Evolutionary conservation across 495 filamentous ascomycete species (phyloP).

Genomic region (Lasiosphaeria ovina): DNA sequence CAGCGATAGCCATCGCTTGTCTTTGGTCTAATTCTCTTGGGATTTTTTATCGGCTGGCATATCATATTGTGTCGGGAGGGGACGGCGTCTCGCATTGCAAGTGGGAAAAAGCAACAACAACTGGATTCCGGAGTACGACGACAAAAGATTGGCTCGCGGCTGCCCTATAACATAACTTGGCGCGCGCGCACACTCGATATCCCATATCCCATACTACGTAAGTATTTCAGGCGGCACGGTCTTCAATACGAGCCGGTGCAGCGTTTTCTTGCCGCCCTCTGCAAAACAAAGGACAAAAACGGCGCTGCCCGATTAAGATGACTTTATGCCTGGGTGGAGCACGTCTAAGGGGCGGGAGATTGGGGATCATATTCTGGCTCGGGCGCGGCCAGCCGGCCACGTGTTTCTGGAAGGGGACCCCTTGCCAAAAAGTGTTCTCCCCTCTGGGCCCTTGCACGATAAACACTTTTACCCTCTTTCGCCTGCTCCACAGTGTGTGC

Average conservation of each 20-base stretch:
- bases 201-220: not conserved
- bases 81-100: conserved; percentile 1
- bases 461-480: not conserved
- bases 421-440: not conserved
- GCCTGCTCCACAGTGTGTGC: not conserved
- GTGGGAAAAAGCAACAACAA: not conserved
- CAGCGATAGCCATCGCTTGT: not conserved
- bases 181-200: not conserved
- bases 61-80: not conserved
- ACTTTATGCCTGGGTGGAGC: conserved; percentile 18
- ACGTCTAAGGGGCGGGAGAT: conserved; percentile 33
- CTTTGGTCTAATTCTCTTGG: not conserved
- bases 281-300: not conserved
- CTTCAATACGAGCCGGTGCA: not conserved
- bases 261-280: conserved; percentile 1
- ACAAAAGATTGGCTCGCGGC: not conserved
- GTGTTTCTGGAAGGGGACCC: conserved; percentile 28
- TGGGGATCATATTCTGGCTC: conserved; percentile 36
- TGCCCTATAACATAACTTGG: not conserved
- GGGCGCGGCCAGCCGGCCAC: conserved; percentile 35
- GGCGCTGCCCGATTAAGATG: conserved; percentile 19
- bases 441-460: conserved; percentile 10
- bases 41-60: not conserved
- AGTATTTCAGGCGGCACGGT: not conserved
- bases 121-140: not conserved